Evolutionary conservation across 805 yeast genomes (phyloP), one percentile per base, ranked within the genome.

Genomic region (Schizosaccharomyces japonicus): DNA sequence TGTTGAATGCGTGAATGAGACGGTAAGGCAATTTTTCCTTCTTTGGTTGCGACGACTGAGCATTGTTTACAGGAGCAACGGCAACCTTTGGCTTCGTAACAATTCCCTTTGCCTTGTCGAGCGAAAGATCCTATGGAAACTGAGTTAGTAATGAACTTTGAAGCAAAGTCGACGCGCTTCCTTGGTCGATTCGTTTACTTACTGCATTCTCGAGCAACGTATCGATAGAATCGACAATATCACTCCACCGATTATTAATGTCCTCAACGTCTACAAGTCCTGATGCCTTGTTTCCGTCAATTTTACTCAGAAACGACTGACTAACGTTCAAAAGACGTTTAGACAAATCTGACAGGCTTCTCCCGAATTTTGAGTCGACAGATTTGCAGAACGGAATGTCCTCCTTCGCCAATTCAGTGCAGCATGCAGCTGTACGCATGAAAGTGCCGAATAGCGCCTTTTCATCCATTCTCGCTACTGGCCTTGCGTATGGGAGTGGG

Each of bases 331-430:
- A 56, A 4, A 79, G 49, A 19, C 64, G 59, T 13, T 60, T 57
- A 3, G 75, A 66, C 0, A 71, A 56, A 1, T 53, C 52, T 7
- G 66, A 65, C 45, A 76, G 58, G 11, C 66, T 57, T 0, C 56
- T 52, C 6, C 67, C 60, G 11, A 76, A 56, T 1, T 59, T 56
- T 2, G 63, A 55, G 55, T 81, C 87, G 10, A 82, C 57, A 44
- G 80, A 73, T 44, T 68, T 65, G 59, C 75, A 73, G 56, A 85
- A 90, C 28, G 70, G 72, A n/a, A 84, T 69, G 63, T 87, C 96
- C 49, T 19, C 17, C 23, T 80, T 80, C 0, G 82, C 73, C 1
- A 36, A 36, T 21, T 36, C 42, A 36, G 42, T 19, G 23, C 42
- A 36, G n/a, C 13, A 36, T 7, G 42, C 42, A n/a, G 42, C 23